Conservation (phyloP, 73 alveolate species). For the Stentor coeruleus region DNA sequence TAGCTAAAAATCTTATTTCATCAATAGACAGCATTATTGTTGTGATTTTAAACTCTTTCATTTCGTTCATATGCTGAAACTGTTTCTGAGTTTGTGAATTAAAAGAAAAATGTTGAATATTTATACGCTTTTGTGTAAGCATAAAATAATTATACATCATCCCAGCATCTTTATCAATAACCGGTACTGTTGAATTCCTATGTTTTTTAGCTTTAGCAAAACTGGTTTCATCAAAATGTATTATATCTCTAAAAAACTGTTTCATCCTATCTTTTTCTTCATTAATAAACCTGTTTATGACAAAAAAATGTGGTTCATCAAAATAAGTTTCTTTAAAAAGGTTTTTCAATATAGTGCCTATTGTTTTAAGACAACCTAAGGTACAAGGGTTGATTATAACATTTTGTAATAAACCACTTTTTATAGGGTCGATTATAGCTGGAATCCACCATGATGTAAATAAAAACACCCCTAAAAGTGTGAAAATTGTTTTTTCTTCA, state of each 20-base stretch:
- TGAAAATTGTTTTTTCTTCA: neutral
- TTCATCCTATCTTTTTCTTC: neutral
- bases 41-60: neutral
- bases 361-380: neutral
- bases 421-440: conserved; percentile 17
- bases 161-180: neutral
- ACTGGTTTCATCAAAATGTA: neutral
- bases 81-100: neutral
- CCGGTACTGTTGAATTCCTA: neutral
- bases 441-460: conserved; percentile 26
- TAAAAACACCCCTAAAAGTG: neutral
- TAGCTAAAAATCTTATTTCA: neutral
- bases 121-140: neutral
- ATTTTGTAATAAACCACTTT: conserved; percentile 6
- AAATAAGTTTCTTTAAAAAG: conserved; percentile 8
- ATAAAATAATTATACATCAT: conserved; percentile 2
- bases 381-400: conserved; percentile 4
- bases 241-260: neutral
- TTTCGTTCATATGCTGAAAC: conserved; percentile 8
- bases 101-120: neutral
- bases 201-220: neutral
- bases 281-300: neutral
- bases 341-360: conserved; percentile 4
- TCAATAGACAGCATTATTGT: neutral
- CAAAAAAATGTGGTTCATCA: conserved; percentile 24